Percentiles rank a stretch among this genome's conserved stretches.
Conservation (phyloP, 192 early-diverging fungal species). For the Backusella australiensis region DNA sequence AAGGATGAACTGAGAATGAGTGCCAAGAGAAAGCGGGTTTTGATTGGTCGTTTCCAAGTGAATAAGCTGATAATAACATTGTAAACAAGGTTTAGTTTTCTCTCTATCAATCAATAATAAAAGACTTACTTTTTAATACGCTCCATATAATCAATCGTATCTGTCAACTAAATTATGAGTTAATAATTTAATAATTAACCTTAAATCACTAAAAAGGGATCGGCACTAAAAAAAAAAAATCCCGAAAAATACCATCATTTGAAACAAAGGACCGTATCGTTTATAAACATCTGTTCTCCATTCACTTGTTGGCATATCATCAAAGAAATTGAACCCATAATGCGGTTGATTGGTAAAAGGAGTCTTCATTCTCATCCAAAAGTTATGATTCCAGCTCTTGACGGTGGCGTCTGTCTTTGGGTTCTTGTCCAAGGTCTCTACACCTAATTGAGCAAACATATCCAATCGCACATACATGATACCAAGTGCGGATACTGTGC, state of each 20-base stretch:
- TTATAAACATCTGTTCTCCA: conserved; percentile 23
- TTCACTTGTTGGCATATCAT: conserved; percentile 12
- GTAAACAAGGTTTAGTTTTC: too few species aligned
- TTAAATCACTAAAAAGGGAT: background rate
- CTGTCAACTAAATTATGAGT: conserved; percentile 13
- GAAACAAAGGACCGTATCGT: conserved; percentile 19
- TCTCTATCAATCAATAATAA: too few species aligned
- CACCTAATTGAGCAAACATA: conserved; percentile 5
- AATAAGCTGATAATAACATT: conserved; percentile 12
- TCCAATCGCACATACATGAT: conserved; percentile 7
- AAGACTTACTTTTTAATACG: conserved; percentile 24
- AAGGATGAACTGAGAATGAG: conserved; percentile 7
- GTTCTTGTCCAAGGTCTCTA: conserved; percentile 8
- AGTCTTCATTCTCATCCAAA: conserved; percentile 12
- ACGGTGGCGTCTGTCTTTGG: conserved; percentile 2
- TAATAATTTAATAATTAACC: background rate
- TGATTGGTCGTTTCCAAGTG: conserved; percentile 33
- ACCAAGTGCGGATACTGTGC: background rate
- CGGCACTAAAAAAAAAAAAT: background rate
- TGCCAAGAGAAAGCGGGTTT: conserved; percentile 13
- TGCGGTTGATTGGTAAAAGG: background rate
- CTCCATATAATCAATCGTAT: conserved; percentile 26
- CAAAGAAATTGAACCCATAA: conserved; percentile 4
- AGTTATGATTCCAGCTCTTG: conserved; percentile 5
- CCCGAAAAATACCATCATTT: conserved; percentile 3